phyloP scores from a whole-genome alignment of 352 stramenopile genomes.

The Phytophthora podocarpi region DNA sequence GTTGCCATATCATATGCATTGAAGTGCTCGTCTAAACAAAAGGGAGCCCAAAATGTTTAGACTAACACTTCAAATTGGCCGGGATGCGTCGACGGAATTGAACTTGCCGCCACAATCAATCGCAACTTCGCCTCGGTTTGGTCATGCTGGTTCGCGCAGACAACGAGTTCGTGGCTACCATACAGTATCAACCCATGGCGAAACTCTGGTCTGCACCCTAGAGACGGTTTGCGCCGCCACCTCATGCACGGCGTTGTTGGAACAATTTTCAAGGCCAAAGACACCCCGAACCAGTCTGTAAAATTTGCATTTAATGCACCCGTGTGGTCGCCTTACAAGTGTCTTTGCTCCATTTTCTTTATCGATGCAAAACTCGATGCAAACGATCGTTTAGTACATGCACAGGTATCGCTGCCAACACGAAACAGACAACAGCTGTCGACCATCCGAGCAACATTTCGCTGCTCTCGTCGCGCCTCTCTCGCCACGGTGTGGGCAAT shows the following conservation, averaged over 20 bases:
- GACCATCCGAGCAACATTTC: slow-evolving; percentile 18
- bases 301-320: too few relatives aligned
- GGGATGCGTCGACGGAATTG: slow-evolving; percentile 11
- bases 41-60: slow-evolving; percentile 14
- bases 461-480: slow-evolving; percentile 13
- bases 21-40: slow-evolving; percentile 36
- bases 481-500: slow-evolving; percentile 13
- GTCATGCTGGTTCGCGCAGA: too few relatives aligned
- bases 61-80: slow-evolving; percentile 27
- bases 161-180: too few relatives aligned
- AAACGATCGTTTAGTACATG: too few relatives aligned
- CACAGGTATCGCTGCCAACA: neutral
- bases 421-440: slow-evolving; percentile 10
- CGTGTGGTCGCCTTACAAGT: too few relatives aligned
- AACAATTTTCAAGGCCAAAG: slow-evolving; percentile 12
- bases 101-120: slow-evolving; percentile 20
- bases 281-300: too few relatives aligned
- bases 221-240: slow-evolving; percentile 1
- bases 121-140: neutral
- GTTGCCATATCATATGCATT: slow-evolving; percentile 14
- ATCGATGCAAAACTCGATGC: neutral
- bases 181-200: too few relatives aligned
- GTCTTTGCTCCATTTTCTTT: too few relatives aligned
- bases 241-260: neutral
- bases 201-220: too few relatives aligned